Percentiles rank a stretch among this genome's conserved stretches.
Evolutionary conservation across 306 rosid genomes (phyloP).

Genomic region (Dicorynia guianensis): DNA sequence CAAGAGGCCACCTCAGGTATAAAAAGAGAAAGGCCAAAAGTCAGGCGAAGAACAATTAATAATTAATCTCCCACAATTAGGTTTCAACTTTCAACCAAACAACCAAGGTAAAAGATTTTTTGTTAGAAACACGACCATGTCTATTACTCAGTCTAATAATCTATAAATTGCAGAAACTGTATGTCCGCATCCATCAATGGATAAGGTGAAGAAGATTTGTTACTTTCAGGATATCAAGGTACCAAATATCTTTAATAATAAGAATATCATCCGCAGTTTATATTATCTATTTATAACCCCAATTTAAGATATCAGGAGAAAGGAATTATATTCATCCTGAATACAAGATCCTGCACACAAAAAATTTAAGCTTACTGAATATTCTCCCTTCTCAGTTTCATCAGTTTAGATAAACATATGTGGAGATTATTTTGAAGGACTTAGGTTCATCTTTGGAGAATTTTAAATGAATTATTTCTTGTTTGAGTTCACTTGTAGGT

Average conservation of each 20-base stretch:
- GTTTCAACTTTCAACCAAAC: neutral
- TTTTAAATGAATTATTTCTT: neutral
- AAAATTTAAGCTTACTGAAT: too few relatives aligned
- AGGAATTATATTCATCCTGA: neutral
- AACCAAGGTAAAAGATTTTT: neutral
- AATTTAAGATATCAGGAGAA: neutral
- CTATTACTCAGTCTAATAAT: neutral
- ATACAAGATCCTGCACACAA: too few relatives aligned
- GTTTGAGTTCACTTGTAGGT: neutral
- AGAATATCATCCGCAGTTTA: neutral
- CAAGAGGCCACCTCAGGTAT: neutral
- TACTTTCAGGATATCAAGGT: neutral
- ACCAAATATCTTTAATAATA: neutral
- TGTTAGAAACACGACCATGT: constrained; percentile 11
- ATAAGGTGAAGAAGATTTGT: neutral
- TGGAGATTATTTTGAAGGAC: too few relatives aligned
- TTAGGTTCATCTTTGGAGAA: too few relatives aligned
- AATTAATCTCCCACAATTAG: neutral
- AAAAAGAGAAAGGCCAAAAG: neutral
- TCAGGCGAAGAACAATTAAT: neutral
- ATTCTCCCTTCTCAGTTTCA: too few relatives aligned
- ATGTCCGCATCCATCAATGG: neutral
- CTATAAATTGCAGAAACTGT: neutral
- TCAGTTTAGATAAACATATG: too few relatives aligned
- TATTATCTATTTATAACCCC: constrained; percentile 13